Evolutionary conservation across 2,329 filamentous ascomycete genomes (phyloP).

Genomic region (Aspergillus fumigatus): DNA sequence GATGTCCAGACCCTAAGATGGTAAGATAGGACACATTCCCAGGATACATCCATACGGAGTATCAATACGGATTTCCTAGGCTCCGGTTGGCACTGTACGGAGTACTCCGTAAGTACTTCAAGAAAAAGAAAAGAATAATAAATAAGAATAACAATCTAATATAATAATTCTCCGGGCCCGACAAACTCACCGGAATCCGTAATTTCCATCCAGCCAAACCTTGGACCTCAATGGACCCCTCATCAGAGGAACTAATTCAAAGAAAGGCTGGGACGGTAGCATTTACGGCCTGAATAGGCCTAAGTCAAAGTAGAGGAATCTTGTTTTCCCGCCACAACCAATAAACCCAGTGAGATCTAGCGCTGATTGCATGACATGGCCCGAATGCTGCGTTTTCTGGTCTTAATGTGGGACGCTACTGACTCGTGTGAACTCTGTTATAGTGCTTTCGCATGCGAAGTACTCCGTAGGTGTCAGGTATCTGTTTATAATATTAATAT

Average conservation of each 20-base stretch:
- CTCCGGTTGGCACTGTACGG: too few relatives aligned
- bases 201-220: neutral
- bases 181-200: neutral
- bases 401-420: neutral
- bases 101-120: too few relatives aligned
- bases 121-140: too few relatives aligned
- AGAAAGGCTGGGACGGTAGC: neutral
- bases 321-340: neutral
- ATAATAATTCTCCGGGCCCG: neutral
- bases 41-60: too few relatives aligned
- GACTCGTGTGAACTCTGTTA: neutral
- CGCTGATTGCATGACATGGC: neutral
- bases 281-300: neutral
- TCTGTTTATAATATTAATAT: neutral
- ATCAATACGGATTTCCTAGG: too few relatives aligned
- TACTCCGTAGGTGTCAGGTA: neutral
- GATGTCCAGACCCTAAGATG: neutral
- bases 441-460: neutral
- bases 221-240: neutral
- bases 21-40: neutral
- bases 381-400: neutral
- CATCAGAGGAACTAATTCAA: neutral
- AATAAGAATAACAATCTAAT: neutral
- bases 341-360: neutral
- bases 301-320: neutral